Evolutionary conservation across 2,329 filamentous ascomycete genomes (phyloP).

Genomic region (Alternaria longipes): DNA sequence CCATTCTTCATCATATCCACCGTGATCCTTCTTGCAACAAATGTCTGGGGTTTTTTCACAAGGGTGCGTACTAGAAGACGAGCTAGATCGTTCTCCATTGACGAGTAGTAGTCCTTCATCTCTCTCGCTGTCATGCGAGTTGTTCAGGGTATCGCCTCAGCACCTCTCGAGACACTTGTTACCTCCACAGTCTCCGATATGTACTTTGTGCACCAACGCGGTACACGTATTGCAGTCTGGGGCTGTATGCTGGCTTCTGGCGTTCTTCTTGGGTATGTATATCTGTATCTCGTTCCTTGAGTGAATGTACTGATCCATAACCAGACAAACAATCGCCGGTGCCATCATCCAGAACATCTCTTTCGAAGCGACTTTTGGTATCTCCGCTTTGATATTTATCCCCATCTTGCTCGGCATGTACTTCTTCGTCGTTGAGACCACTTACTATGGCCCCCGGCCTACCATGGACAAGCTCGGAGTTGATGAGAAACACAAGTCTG

Average conservation of each 20-base stretch:
- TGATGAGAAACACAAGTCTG: slow-evolving; percentile 39
- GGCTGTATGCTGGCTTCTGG: slow-evolving; percentile 48
- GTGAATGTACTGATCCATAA: not conserved
- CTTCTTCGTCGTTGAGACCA: slow-evolving; percentile 58
- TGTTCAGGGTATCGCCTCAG: slow-evolving; percentile 84
- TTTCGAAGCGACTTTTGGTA: slow-evolving; percentile 56
- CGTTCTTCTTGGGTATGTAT: slow-evolving; percentile 53
- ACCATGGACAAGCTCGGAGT: slow-evolving; percentile 26
- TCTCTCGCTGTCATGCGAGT: slow-evolving; percentile 66
- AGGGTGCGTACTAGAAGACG: slow-evolving; percentile 21
- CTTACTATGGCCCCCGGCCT: slow-evolving; percentile 42
- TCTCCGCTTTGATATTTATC: slow-evolving; percentile 56
- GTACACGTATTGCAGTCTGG: slow-evolving; percentile 82
- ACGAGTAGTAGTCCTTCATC: slow-evolving; percentile 41
- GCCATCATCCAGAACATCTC: slow-evolving; percentile 52
- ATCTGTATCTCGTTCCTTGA: slow-evolving; percentile 34
- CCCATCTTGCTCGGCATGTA: slow-evolving; percentile 54
- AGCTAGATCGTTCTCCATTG: not conserved
- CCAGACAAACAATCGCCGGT: slow-evolving; percentile 57
- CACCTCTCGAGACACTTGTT: slow-evolving; percentile 88
- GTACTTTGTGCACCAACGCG: slow-evolving; percentile 87
- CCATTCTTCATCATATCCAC: slow-evolving; percentile 52
- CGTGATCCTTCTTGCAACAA: slow-evolving; percentile 48
- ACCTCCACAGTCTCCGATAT: slow-evolving; percentile 90
- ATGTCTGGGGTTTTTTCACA: slow-evolving; percentile 54